Conservation (phyloP, 2,329 filamentous ascomycete species). For the Apiospora phragmitis region DNA sequence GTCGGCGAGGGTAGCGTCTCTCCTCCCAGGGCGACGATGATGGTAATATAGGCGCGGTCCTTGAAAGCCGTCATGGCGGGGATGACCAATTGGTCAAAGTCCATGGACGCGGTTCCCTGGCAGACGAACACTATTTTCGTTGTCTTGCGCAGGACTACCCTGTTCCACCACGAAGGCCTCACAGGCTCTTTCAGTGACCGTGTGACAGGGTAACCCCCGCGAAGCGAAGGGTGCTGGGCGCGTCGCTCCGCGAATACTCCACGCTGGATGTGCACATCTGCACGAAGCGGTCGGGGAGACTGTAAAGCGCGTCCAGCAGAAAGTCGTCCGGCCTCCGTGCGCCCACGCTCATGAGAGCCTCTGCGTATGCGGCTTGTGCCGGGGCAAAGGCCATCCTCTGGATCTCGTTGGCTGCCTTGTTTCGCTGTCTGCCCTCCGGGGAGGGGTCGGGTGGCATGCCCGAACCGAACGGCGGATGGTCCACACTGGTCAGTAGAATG, state of each 20-base stretch:
- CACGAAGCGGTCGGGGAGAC: slow-evolving; percentile 14
- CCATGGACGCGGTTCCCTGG: slow-evolving; percentile 34
- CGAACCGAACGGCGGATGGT: slow-evolving; percentile 10
- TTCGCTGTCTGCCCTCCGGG: too few relatives aligned
- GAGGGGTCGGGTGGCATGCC: slow-evolving; percentile 12
- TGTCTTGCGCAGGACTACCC: slow-evolving; percentile 4
- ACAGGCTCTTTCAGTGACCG: neutral
- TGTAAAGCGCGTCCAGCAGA: neutral
- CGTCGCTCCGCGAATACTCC: slow-evolving; percentile 14
- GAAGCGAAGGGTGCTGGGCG: slow-evolving; percentile 1
- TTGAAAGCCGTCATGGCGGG: slow-evolving; percentile 36
- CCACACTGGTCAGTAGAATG: slow-evolving; percentile 11
- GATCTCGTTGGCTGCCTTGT: too few relatives aligned
- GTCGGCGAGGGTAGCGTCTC: slow-evolving; percentile 10
- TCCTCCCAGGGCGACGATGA: slow-evolving; percentile 26
- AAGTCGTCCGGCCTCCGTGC: too few relatives aligned
- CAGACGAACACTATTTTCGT: slow-evolving; percentile 35
- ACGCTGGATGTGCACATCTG: slow-evolving; percentile 12
- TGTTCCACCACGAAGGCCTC: slow-evolving; percentile 10
- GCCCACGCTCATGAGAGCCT: too few relatives aligned
- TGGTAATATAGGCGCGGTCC: slow-evolving; percentile 32
- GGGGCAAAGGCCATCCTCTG: too few relatives aligned
- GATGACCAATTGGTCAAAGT: slow-evolving; percentile 33
- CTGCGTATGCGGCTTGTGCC: too few relatives aligned
- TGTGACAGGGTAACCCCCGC: slow-evolving; percentile 7